Evolutionary conservation across 2,329 filamentous ascomycete species (phyloP), one percentile per base, ranked within the genome.

Genomic region (Penicillium sp.): DNA sequence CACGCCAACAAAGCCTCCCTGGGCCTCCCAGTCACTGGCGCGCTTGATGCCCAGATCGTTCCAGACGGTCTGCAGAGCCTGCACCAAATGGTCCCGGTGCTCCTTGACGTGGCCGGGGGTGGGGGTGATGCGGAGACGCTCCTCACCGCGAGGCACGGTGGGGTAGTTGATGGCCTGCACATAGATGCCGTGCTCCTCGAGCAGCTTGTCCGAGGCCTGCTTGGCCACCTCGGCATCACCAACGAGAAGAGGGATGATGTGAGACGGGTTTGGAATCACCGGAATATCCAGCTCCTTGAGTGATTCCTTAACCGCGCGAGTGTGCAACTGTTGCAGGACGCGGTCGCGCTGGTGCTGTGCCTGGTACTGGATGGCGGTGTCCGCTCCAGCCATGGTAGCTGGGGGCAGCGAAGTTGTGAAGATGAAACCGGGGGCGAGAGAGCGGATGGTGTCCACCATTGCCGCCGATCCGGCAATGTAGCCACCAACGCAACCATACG

Each of bases 141-240:
- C 93, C 75, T 98, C 90, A 15, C 93, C 93, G 6, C 95, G 88
- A 2, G 93, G 93, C 2, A 98, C 93, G 45, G 93, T 98, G 2
- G 93, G 93, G 72, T 97, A 97, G 75, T 98, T 98, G 79, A 98
- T 97, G 48, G 88, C 89, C 73, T 98, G 93, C 24, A 98, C 93
- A 67, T 98, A 98, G 66, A 98, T 96, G 54, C 83, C 81, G 75
- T 95, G 87, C 59, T 95, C 85, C 59, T 86, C 83, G 13, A 98
- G 80, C 19, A 98, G 82, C 75, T 95, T 82, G 66, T 98, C 93
- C 22, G 88, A 95, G 7, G 93, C 93, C 61, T 84, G 78, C 77
- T 93, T 96, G 52, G 93, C 93, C 34, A 94, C 75, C 71, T 93
- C 90, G 41, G 93, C 93, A 64, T 95, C 93, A 52, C 93, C 93